Evolutionary conservation across 2,329 filamentous ascomycete genomes (phyloP).

Genomic region (Didymella pinodella): DNA sequence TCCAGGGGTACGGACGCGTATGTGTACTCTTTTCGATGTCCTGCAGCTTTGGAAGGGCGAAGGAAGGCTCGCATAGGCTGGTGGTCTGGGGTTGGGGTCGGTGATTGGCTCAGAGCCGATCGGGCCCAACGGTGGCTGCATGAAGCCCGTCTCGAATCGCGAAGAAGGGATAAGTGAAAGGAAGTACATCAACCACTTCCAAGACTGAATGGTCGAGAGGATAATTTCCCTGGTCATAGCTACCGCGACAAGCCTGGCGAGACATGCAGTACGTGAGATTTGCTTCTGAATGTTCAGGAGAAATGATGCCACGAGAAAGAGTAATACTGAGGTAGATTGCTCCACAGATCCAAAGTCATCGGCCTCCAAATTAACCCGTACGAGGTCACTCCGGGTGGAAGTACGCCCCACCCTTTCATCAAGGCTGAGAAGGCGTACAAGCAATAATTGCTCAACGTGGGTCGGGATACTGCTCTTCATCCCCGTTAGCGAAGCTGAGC

Average conservation of each 20-base stretch:
- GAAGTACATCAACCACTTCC: background rate
- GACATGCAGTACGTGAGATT: too few species aligned
- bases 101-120: background rate
- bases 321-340: too few species aligned
- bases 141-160: background rate
- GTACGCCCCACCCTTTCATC: too few species aligned
- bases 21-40: background rate
- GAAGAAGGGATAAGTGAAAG: background rate
- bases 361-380: too few species aligned
- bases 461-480: background rate
- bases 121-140: background rate
- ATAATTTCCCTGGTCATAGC: background rate
- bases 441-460: background rate
- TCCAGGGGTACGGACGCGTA: too few species aligned
- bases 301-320: too few species aligned
- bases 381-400: too few species aligned
- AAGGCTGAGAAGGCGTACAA: too few species aligned
- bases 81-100: background rate
- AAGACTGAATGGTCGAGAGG: background rate
- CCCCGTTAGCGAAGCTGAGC: background rate
- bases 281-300: too few species aligned
- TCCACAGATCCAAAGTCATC: too few species aligned
- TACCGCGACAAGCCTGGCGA: background rate
- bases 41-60: background rate
- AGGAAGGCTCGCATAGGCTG: background rate